Evolutionary conservation across 2,329 filamentous ascomycete species (phyloP).

Genomic region (Fusarium sp.): DNA sequence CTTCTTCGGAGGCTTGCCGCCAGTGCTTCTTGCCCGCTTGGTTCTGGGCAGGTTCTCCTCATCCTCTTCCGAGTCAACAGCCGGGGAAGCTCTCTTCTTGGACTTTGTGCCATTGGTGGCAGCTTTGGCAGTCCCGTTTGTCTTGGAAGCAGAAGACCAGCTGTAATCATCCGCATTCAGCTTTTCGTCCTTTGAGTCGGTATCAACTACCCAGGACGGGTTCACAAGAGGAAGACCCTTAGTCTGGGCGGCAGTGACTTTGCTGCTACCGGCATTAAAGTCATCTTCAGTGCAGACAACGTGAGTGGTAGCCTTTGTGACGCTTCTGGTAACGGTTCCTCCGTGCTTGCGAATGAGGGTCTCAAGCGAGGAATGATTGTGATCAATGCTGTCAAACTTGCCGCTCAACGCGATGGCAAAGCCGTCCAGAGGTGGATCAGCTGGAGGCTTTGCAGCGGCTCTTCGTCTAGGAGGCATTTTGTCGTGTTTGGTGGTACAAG

Average conservation of each 20-base stretch:
- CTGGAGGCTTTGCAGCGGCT: slow-evolving; percentile 42
- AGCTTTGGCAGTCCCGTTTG: slow-evolving; percentile 43
- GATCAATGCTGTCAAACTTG: slow-evolving; percentile 68
- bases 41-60: slow-evolving; percentile 48
- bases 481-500: background rate
- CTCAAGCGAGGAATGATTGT: slow-evolving; percentile 65
- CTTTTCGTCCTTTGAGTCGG: slow-evolving; percentile 53
- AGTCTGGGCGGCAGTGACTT: slow-evolving; percentile 64
- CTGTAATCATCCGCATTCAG: slow-evolving; percentile 46
- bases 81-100: slow-evolving; percentile 50
- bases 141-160: slow-evolving; percentile 50
- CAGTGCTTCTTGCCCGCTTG: slow-evolving; percentile 46
- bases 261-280: slow-evolving; percentile 63
- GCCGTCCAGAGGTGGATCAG: slow-evolving; percentile 60
- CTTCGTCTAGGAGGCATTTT: slow-evolving; percentile 46
- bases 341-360: slow-evolving; percentile 64
- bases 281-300: slow-evolving; percentile 70
- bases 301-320: slow-evolving; percentile 68
- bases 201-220: slow-evolving; percentile 75
- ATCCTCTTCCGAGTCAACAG: slow-evolving; percentile 48
- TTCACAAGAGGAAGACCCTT: slow-evolving; percentile 69
- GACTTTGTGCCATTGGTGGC: slow-evolving; percentile 33
- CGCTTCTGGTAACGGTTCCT: slow-evolving; percentile 61
- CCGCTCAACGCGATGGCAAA: slow-evolving; percentile 72
- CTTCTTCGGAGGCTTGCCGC: slow-evolving; percentile 16